These are phyloP conservation scores for Trichoderma cornu-damae DNA, from an alignment of 2,329 filamentous ascomycete species.

Conservation along the genomic window DNA sequence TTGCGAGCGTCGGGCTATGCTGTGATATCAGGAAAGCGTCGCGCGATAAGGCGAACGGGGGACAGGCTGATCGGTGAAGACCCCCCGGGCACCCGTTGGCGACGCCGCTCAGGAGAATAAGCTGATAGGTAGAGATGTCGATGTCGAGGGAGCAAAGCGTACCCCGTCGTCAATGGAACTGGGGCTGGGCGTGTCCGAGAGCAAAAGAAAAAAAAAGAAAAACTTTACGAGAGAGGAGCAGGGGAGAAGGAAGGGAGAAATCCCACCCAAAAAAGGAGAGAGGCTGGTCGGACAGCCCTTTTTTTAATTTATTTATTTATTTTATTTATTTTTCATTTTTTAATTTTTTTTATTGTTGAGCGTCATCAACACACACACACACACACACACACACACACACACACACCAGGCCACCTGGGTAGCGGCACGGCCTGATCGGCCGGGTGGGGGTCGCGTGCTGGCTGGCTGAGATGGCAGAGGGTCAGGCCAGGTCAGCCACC, in stretches of 20 bases:
- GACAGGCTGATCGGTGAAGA: slow-evolving; percentile 3
- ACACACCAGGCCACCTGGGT: neutral
- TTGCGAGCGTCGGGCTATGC: slow-evolving; percentile 12
- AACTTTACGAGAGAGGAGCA: neutral
- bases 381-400: too few species aligned
- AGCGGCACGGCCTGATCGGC: slow-evolving; percentile 10
- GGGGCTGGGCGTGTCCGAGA: neutral
- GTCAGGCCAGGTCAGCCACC: slow-evolving; percentile 15
- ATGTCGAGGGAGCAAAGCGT: neutral
- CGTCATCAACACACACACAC: slow-evolving; percentile 10
- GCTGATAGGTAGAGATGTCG: neutral
- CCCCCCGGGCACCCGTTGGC: slow-evolving; percentile 1
- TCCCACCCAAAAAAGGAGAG: neutral
- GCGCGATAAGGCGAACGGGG: slow-evolving; percentile 14
- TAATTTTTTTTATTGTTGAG: slow-evolving; percentile 6
- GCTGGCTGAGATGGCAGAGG: slow-evolving; percentile 15
- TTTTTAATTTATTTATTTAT: too few species aligned
- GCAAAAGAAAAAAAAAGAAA: neutral
- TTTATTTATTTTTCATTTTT: too few species aligned
- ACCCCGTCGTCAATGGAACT: slow-evolving; percentile 10
- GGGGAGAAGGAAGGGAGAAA: neutral
- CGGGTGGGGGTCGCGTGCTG: slow-evolving; percentile 19
- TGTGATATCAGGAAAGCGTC: slow-evolving; percentile 10
- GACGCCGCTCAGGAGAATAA: neutral
- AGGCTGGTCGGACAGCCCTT: slow-evolving; percentile 1